Conservation (phyloP, 2,329 filamentous ascomycete species). For the Ceratocystis cubensis region DNA sequence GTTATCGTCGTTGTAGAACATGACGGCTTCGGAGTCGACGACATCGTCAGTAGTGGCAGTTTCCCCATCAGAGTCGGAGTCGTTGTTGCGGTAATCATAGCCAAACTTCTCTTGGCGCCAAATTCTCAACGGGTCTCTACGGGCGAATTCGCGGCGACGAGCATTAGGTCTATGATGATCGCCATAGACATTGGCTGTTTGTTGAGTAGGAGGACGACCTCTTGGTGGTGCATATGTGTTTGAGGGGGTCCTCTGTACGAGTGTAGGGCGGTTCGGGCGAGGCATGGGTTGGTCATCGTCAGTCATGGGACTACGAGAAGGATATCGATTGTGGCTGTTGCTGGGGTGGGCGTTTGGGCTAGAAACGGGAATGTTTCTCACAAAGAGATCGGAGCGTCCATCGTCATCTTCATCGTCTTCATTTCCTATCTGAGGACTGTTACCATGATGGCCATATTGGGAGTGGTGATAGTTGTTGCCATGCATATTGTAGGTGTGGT, state of each 20-base stretch:
- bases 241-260: conserved; percentile 56
- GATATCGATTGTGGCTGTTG: conserved; percentile 4
- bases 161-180: conserved; percentile 7
- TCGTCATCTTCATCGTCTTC: not conserved
- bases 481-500: conserved; percentile 11
- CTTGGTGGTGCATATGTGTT: conserved; percentile 59
- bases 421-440: not conserved
- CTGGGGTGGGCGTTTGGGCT: conserved; percentile 13
- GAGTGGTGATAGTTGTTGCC: not conserved
- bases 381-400: not conserved
- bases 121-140: not conserved
- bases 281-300: conserved; percentile 9
- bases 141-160: conserved; percentile 2
- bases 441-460: not conserved
- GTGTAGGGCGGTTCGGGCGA: conserved; percentile 47
- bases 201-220: conserved; percentile 14
- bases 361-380: not conserved
- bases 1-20: conserved; percentile 86
- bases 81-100: conserved; percentile 55
- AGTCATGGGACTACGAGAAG: conserved; percentile 7
- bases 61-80: conserved; percentile 82
- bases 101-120: conserved; percentile 56
- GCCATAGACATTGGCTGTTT: not conserved
- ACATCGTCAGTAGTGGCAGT: conserved; percentile 84
- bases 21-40: conserved; percentile 81